Conservation (phyloP, 495 filamentous ascomycete genomes). For the Annulohypoxylon maeteangense region DNA sequence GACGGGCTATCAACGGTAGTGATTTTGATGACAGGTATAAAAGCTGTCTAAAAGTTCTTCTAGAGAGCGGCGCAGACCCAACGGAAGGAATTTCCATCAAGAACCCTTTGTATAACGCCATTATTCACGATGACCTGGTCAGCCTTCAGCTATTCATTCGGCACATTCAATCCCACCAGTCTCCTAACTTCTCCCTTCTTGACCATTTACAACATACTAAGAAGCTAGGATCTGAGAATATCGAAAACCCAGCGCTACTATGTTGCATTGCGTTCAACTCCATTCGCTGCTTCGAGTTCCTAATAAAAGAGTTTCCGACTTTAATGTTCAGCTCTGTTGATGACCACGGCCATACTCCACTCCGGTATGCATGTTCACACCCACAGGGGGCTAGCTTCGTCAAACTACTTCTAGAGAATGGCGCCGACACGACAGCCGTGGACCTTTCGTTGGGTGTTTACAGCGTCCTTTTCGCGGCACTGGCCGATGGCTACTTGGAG, state of each 20-base stretch:
- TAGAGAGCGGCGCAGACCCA: slow-evolving; percentile 1
- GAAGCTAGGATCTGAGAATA: neutral
- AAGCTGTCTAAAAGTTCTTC: neutral
- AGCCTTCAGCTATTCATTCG: neutral
- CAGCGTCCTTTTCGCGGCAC: neutral
- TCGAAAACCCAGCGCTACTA: neutral
- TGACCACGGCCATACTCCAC: neutral
- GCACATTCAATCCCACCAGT: neutral
- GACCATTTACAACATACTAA: neutral
- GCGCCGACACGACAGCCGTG: neutral
- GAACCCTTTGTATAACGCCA: neutral
- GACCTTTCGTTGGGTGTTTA: neutral
- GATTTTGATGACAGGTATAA: neutral
- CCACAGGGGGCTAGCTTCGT: neutral
- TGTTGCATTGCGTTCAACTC: neutral
- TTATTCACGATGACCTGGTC: neutral
- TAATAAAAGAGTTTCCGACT: neutral
- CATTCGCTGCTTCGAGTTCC: slow-evolving; percentile 4
- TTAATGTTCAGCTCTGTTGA: neutral
- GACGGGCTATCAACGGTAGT: neutral
- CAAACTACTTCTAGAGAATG: neutral
- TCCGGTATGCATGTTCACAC: neutral
- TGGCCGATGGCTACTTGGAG: neutral
- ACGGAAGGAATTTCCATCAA: neutral
- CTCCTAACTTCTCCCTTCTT: neutral